These are phyloP conservation scores for Suhomyces kilbournensis DNA, from an alignment of 805 yeast genomes.

Conservation along the genomic window DNA sequence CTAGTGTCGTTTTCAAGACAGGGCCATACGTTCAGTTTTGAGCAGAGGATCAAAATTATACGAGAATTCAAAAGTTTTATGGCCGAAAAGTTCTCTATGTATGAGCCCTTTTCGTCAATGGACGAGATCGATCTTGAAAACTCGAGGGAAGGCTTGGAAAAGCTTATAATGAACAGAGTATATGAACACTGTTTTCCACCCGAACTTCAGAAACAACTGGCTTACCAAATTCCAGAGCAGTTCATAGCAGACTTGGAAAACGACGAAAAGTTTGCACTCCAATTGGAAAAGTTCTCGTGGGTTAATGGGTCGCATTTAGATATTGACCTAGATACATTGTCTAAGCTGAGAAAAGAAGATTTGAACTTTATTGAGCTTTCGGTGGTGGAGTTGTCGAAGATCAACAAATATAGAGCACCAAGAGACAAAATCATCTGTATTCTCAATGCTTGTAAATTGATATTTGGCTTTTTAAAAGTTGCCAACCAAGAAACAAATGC, in stretches of 20 bases:
- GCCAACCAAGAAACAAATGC: slow-evolving; percentile 76
- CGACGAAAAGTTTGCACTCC: slow-evolving; percentile 52
- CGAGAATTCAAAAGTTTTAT: slow-evolving; percentile 76
- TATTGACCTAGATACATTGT: slow-evolving; percentile 46
- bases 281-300: slow-evolving; percentile 66
- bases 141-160: slow-evolving; percentile 88
- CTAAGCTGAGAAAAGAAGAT: slow-evolving; percentile 25
- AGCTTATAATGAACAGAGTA: slow-evolving; percentile 83
- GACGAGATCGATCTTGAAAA: slow-evolving; percentile 57
- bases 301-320: slow-evolving; percentile 75
- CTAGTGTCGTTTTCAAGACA: slow-evolving; percentile 69
- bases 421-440: slow-evolving; percentile 91
- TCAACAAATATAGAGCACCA: slow-evolving; percentile 85
- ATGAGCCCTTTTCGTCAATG: slow-evolving; percentile 73
- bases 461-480: slow-evolving; percentile 80
- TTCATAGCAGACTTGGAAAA: slow-evolving; percentile 55
- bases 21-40: slow-evolving; percentile 56
- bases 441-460: slow-evolving; percentile 86
- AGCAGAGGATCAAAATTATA: slow-evolving; percentile 76
- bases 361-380: slow-evolving; percentile 57
- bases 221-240: slow-evolving; percentile 36
- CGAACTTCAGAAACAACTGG: slow-evolving; percentile 38
- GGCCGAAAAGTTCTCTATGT: slow-evolving; percentile 54
- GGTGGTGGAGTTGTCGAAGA: slow-evolving; percentile 67
- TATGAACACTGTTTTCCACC: slow-evolving; percentile 82